Evolutionary conservation across 352 stramenopile genomes (phyloP), one percentile per base, ranked within the genome.

Genomic region (Elongisporangium prolatum): DNA sequence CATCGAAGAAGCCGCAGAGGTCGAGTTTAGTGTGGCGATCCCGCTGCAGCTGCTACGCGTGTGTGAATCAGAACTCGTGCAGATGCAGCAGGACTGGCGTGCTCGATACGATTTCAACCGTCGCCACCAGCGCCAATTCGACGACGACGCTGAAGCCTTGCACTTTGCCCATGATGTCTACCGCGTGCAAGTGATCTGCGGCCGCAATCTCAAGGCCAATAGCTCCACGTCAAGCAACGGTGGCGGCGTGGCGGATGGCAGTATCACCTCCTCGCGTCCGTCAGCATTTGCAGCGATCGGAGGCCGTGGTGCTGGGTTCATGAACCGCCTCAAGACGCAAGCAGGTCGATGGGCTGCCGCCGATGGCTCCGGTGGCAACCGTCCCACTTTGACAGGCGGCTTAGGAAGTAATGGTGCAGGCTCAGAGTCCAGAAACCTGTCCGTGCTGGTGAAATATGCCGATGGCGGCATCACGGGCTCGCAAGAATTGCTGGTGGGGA

Each of bases 1-100:
- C n/a, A 68, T 90, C 17, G 86, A 95, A 67, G 83, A 95, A 59
- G 80, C 77, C 2, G 69, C 75, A 0, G 86, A 95, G 52, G 81
- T 95, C 0, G 84, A 88, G 18, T 88, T 81, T 21, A 95, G 81
- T 50, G 81, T 91, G 7, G 88, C 85, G 50, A 84, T 95, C 48
- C 86, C 86, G 34, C 63, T 93, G 28, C 81, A 92, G 57, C 67
- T 95, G 55, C 74, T 95, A 22, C 76, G 67, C 1, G 72, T 92
- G 20, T 93, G 84, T 49, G 77, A 89, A 18, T 61, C 65, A 11
- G 86, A 95, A 61, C 67, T 95, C 21, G 59, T 74, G 52, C 74
- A 89, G 49, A 89, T 89, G 73, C 82, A 84, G 40, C 68, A 86
- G 22, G 70, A 84, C 22, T 95, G 86, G 86, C 82, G 77, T 8